These are phyloP conservation scores for Fusarium pininemorale DNA, from an alignment of 2,329 filamentous ascomycete species.

Conservation along the genomic window DNA sequence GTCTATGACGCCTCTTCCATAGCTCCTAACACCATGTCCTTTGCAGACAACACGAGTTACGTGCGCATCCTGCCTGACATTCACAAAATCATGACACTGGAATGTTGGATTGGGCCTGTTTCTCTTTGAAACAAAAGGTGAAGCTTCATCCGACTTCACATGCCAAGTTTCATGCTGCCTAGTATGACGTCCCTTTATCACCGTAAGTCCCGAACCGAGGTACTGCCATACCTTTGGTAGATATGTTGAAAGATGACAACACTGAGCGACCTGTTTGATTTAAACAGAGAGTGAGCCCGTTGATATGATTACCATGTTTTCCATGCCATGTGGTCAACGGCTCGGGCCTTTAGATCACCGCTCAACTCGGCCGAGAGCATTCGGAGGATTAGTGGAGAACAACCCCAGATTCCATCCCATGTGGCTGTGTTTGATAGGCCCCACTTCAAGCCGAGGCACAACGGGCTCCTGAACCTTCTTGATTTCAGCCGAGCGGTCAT, in stretches of 20 bases:
- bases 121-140: background rate
- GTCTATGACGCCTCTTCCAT: background rate
- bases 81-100: background rate
- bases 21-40: background rate
- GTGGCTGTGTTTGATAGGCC: background rate
- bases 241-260: background rate
- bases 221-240: background rate
- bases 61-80: background rate
- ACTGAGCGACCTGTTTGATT: background rate
- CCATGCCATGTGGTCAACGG: constrained; percentile 2
- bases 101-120: background rate
- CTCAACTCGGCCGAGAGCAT: constrained; percentile 34
- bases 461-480: background rate
- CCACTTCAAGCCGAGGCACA: constrained; percentile 36
- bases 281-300: background rate
- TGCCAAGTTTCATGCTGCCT: background rate
- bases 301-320: background rate
- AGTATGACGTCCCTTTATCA: background rate
- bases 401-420: constrained; percentile 28
- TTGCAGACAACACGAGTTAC: background rate
- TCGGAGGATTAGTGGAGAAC: constrained; percentile 2
- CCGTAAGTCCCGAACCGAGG: background rate
- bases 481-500: background rate
- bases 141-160: background rate
- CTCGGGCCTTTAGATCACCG: background rate